Percentiles rank a stretch among this genome's conserved stretches.
Evolutionary conservation across 805 yeast species (phyloP).

Genomic region (Starmerella potacharoeniae): DNA sequence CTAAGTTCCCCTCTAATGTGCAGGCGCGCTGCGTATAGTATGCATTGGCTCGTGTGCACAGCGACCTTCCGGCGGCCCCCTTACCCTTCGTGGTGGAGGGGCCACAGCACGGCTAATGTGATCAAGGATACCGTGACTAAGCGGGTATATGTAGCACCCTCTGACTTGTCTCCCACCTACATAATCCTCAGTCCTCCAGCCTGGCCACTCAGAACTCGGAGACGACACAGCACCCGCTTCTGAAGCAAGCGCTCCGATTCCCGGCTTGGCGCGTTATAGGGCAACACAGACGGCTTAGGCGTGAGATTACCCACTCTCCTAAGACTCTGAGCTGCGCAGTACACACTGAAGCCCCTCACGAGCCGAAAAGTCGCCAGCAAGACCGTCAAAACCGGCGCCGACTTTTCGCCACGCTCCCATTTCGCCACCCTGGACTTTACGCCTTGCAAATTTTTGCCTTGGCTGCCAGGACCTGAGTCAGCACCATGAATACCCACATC

Average conservation of each 20-base stretch:
- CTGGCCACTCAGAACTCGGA: constrained; percentile 4
- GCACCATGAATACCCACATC: constrained; percentile 2
- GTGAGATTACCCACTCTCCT: not conserved
- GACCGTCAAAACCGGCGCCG: not conserved
- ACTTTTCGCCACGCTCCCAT: not conserved
- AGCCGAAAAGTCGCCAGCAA: not conserved
- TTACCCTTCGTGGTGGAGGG: not conserved
- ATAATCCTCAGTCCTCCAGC: not conserved
- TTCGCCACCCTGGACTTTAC: not conserved
- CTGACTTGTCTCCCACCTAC: constrained; percentile 3
- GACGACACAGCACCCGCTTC: constrained; percentile 1
- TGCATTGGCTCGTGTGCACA: no score
- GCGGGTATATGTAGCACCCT: not conserved
- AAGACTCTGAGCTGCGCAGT: not conserved
- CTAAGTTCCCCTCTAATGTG: no score
- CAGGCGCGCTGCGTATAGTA: no score
- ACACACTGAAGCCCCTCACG: not conserved
- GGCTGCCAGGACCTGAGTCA: not conserved
- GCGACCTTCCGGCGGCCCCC: no score
- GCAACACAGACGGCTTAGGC: not conserved
- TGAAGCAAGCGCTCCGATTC: not conserved
- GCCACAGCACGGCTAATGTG: no score
- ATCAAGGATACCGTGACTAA: not conserved
- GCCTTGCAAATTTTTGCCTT: not conserved
- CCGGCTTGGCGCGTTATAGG: not conserved